Base-by-base conservation (phyloP, 2,329 filamentous ascomycete genomes). In the Pochonia chlamydosporia region DNA sequence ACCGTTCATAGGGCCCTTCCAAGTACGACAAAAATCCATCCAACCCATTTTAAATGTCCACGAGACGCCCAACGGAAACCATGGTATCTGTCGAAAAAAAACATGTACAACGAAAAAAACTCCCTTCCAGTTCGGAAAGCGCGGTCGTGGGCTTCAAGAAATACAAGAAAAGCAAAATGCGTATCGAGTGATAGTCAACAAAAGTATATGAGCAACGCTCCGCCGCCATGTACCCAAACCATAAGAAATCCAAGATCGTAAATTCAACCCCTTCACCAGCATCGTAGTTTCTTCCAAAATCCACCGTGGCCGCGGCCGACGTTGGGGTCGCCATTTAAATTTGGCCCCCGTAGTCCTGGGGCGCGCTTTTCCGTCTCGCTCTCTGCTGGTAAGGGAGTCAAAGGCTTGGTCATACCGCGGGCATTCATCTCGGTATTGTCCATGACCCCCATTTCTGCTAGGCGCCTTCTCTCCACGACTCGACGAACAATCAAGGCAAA, bases 401-500 rank as follows among this genome's bases (percentile, higher is more conserved):
- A 59, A 21, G 79, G 78, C 65, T 78, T 79, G 18, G 79, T 81
- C 65, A 77, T 74, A 51, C 77, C 78, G 41, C 73, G 66, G 24
- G 73, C 71, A 54, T 74, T 73, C 60, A 71, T 66, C 40, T 62
- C 66, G 47, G 65, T 63, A 47, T 66, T 66, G 48, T 71, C 70
- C 42, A 61, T 54, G 45, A 68, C 54, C 50, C 73, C 76, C 59
- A 68, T 65, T 55, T 73, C 74, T 4, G 76, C 76, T 39, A 74
- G 63, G 13, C 69, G 64, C 18, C 79, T 64, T n/a, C 70, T 70
- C 69, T 84, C 80, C 40, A 79, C 73, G 43, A 85, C 81, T 44
- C 81, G 72, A 23, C 79, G 72, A 37, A 84, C 76, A 49, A 84
- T 79, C 33, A 84, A 74, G 30, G 85, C 87, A 73, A 93, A 93